Evolutionary conservation across 352 stramenopile species (phyloP).

Genomic region (Globisporangium sylvaticum): DNA sequence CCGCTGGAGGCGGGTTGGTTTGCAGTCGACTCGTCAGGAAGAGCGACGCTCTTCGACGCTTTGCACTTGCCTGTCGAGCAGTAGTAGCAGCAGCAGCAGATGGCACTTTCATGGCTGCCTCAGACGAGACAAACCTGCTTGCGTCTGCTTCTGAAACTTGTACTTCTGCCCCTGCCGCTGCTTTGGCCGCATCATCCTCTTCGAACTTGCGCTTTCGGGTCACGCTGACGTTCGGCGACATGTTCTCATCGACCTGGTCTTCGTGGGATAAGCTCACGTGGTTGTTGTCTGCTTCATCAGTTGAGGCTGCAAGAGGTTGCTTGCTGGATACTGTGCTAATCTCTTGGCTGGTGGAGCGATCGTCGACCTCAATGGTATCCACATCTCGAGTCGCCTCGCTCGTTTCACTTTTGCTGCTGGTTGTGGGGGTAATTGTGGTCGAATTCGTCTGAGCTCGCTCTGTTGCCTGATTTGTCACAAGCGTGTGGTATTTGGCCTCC

Average conservation of each 20-base stretch:
- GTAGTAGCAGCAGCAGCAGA: background rate
- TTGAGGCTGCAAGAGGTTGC: background rate
- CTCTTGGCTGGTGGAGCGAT: background rate
- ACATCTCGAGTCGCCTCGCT: background rate
- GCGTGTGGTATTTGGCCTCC: constrained; percentile 13
- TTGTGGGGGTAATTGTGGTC: background rate
- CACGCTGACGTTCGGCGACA: constrained; percentile 7
- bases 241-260: constrained; percentile 5
- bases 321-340: background rate
- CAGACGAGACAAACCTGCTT: background rate
- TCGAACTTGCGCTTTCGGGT: constrained; percentile 5
- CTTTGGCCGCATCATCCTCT: background rate
- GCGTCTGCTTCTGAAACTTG: background rate
- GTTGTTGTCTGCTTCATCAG: background rate
- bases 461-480: background rate
- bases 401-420: background rate
- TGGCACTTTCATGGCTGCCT: background rate
- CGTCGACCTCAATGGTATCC: background rate
- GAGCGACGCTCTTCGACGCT: constrained; percentile 9
- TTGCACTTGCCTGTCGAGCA: background rate
- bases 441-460: background rate
- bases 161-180: background rate
- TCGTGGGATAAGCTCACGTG: background rate
- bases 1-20: too few species aligned
- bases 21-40: background rate